Percentiles rank a stretch among this genome's conserved stretches.
These are phyloP conservation scores for Pleurostoma richardsiae DNA, from an alignment of 2,329 filamentous ascomycete genomes.

Conservation along the genomic window DNA sequence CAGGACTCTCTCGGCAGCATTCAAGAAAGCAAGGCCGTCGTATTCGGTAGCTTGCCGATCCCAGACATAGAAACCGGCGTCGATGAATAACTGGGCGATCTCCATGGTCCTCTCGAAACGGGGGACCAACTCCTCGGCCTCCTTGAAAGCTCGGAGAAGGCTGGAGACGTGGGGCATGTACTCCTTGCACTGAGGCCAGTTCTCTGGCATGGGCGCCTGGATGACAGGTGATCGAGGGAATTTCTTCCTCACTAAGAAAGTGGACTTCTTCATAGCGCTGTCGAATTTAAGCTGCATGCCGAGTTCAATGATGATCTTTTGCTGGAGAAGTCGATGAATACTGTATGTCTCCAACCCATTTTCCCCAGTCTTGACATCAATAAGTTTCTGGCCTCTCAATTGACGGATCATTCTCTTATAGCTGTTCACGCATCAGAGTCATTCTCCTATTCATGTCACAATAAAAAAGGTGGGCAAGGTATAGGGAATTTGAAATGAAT, in stretches of 20 bases:
- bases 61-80: slow-evolving; percentile 12
- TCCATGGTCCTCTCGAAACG: slow-evolving; percentile 1
- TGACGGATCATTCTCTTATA: slow-evolving; percentile 13
- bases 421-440: background rate
- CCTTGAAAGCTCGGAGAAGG: slow-evolving; percentile 4
- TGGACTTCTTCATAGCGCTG: slow-evolving; percentile 10
- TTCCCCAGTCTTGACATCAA: slow-evolving; percentile 6
- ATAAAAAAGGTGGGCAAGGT: too few species aligned
- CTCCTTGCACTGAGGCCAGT: slow-evolving; percentile 6
- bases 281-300: slow-evolving; percentile 6
- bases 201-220: slow-evolving; percentile 5
- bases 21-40: slow-evolving; percentile 7
- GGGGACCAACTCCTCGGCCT: background rate
- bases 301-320: slow-evolving; percentile 8
- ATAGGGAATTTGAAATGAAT: too few species aligned
- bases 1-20: slow-evolving; percentile 9
- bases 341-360: slow-evolving; percentile 7
- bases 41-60: slow-evolving; percentile 3
- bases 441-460: background rate
- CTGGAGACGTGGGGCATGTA: slow-evolving; percentile 12
- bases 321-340: slow-evolving; percentile 13
- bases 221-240: slow-evolving; percentile 2
- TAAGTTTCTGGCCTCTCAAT: slow-evolving; percentile 10
- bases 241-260: slow-evolving; percentile 7
- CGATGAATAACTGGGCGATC: slow-evolving; percentile 10